phyloP scores from a whole-genome alignment of 2,329 filamentous ascomycete genomes.

The Fusarium protoensiforme region DNA sequence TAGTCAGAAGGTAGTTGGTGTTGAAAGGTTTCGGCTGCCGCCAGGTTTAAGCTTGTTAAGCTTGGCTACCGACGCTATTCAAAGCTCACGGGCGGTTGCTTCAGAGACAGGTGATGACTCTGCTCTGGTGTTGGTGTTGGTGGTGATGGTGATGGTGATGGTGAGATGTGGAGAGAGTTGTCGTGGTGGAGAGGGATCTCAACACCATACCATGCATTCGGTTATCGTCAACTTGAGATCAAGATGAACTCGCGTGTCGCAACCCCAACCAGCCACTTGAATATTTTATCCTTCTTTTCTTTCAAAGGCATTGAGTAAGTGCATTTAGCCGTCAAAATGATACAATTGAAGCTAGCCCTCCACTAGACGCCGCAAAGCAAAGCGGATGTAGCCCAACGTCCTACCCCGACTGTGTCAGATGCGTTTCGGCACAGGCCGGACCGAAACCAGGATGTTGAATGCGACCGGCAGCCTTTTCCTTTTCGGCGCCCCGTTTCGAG shows the following conservation, averaged over 20 bases:
- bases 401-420: neutral
- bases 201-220: neutral
- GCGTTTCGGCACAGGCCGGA: neutral
- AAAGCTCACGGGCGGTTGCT: neutral
- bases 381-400: neutral
- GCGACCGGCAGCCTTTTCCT: neutral
- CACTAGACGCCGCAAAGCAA: neutral
- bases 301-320: neutral
- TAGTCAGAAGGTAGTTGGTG: neutral
- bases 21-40: neutral
- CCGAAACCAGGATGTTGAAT: neutral
- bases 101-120: neutral
- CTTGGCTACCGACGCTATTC: neutral
- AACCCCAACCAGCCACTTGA: neutral
- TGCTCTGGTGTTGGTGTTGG: neutral
- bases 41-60: neutral
- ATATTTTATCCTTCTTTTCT: neutral
- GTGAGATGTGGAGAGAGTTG: neutral
- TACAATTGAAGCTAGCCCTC: neutral
- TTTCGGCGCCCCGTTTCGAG: neutral
- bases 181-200: neutral
- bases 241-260: neutral
- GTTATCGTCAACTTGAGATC: neutral
- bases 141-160: neutral
- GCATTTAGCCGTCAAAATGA: neutral